phyloP scores from a whole-genome alignment of 1,139 yeast genomes.

The Pichia kudriavzevii region DNA sequence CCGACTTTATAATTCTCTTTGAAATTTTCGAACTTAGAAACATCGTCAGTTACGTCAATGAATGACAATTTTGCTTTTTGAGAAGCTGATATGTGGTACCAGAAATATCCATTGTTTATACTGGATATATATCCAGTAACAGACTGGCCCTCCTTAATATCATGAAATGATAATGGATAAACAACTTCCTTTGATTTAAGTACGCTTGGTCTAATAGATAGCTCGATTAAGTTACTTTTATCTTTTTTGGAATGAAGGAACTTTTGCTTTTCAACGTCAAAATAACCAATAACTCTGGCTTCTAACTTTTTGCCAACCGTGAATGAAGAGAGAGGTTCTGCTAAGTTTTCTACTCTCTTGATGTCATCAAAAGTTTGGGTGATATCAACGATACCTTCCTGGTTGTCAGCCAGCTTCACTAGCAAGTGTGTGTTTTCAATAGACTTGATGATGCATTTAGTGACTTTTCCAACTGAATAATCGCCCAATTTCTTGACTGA shows the following conservation, averaged over 20 bases:
- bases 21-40: conserved; percentile 42
- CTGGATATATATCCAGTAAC: conserved; percentile 44
- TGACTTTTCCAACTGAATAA: conserved; percentile 49
- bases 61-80: conserved; percentile 62
- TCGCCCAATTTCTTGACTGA: conserved; percentile 44
- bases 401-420: conserved; percentile 68
- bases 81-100: conserved; percentile 66
- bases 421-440: conserved; percentile 65
- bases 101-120: conserved; percentile 40
- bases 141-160: conserved; percentile 37
- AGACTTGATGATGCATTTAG: conserved; percentile 54
- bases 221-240: conserved; percentile 55
- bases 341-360: conserved; percentile 49
- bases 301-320: conserved; percentile 49
- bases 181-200: conserved; percentile 28
- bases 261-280: conserved; percentile 63
- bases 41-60: conserved; percentile 56
- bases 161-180: conserved; percentile 32
- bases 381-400: conserved; percentile 74
- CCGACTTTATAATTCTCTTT: conserved; percentile 63
- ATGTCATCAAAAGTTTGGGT: conserved; percentile 57
- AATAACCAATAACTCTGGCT: conserved; percentile 70
- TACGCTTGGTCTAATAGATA: conserved; percentile 45
- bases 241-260: conserved; percentile 65
- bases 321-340: conserved; percentile 55